Percentiles rank a stretch among this genome's conserved stretches.
Conservation (phyloP, 2,329 filamentous ascomycete species). For the Aspergillus sojae region DNA sequence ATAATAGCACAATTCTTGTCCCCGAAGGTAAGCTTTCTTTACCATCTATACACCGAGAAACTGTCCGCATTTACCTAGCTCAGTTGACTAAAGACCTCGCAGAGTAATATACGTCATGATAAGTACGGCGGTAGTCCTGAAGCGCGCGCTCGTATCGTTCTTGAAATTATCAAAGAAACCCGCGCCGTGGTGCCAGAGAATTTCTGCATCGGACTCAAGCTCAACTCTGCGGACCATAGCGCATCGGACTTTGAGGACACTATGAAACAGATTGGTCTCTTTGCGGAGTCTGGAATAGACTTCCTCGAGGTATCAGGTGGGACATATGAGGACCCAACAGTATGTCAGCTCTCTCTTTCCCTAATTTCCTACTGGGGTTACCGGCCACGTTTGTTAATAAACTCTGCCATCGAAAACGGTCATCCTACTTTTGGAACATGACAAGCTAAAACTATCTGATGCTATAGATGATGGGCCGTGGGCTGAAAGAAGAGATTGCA, state of each 20-base stretch:
- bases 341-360: slow-evolving; percentile 17
- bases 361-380: background rate
- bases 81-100: background rate
- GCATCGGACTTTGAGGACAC: slow-evolving; percentile 41
- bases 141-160: slow-evolving; percentile 43
- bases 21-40: slow-evolving; percentile 32
- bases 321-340: slow-evolving; percentile 52
- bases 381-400: too few species aligned
- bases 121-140: slow-evolving; percentile 45
- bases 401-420: background rate
- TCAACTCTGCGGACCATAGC: slow-evolving; percentile 47
- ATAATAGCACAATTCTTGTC: slow-evolving; percentile 21
- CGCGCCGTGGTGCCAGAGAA: slow-evolving; percentile 37
- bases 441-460: background rate
- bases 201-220: slow-evolving; percentile 47
- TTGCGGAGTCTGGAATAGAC: slow-evolving; percentile 51
- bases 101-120: slow-evolving; percentile 35
- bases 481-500: background rate
- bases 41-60: background rate
- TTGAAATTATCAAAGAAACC: slow-evolving; percentile 43
- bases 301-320: slow-evolving; percentile 69
- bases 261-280: slow-evolving; percentile 59
- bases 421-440: too few species aligned
- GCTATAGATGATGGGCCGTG: background rate
- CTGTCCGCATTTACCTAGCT: too few species aligned